phyloP scores from a whole-genome alignment of 805 yeast species.

The Saturnispora gosingensis region DNA sequence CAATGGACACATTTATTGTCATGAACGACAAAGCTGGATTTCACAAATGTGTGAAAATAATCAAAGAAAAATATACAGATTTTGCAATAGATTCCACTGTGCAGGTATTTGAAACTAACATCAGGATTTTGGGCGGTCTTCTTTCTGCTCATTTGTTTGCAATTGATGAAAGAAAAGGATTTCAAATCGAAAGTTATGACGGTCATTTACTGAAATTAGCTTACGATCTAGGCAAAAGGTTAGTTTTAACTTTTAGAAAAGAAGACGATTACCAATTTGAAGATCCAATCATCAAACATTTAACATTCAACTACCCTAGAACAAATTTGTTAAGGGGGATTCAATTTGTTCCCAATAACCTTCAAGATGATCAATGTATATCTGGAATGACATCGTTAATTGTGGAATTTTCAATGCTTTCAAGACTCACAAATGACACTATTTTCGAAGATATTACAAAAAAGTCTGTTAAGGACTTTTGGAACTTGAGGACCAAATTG shows the following conservation, averaged over 20 bases:
- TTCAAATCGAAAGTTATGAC: slow-evolving; percentile 40
- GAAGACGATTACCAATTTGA: slow-evolving; percentile 2
- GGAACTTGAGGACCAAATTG: slow-evolving; percentile 55
- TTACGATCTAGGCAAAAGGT: slow-evolving; percentile 60
- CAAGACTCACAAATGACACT: slow-evolving; percentile 65
- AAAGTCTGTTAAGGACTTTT: slow-evolving; percentile 55
- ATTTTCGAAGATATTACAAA: slow-evolving; percentile 56
- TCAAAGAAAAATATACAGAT: slow-evolving; percentile 29
- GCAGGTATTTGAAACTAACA: slow-evolving; percentile 83
- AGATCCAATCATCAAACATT: background rate
- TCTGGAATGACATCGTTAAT: slow-evolving; percentile 84
- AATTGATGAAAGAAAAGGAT: slow-evolving; percentile 37
- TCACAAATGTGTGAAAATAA: slow-evolving; percentile 33
- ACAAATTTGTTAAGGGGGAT: slow-evolving; percentile 56
- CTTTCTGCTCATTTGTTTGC: slow-evolving; percentile 72
- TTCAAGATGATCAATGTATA: slow-evolving; percentile 64
- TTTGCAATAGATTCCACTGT: slow-evolving; percentile 63
- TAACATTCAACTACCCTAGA: slow-evolving; percentile 62
- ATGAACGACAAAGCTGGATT: slow-evolving; percentile 56
- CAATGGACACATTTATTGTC: slow-evolving; percentile 69
- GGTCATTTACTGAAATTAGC: slow-evolving; percentile 70
- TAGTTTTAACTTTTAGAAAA: slow-evolving; percentile 60
- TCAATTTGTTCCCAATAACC: slow-evolving; percentile 30
- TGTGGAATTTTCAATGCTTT: slow-evolving; percentile 69
- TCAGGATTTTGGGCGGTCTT: slow-evolving; percentile 75